Percentiles rank a stretch among this genome's conserved stretches.
Evolutionary conservation across 2,329 filamentous ascomycete genomes (phyloP).

Genomic region (Cordyceps farinosa): DNA sequence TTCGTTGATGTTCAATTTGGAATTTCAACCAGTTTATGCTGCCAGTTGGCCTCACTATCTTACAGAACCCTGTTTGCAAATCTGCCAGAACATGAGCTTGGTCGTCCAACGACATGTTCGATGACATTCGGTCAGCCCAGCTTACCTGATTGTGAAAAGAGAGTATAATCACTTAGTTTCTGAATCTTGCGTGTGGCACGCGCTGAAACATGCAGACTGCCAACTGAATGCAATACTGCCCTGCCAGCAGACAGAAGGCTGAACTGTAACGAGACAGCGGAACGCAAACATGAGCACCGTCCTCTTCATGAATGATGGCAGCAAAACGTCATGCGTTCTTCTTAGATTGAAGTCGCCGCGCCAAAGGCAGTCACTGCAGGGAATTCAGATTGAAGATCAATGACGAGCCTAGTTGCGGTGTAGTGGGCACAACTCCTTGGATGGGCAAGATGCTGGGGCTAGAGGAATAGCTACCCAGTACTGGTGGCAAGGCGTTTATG

Average conservation of each 20-base stretch:
- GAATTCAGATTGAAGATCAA: neutral
- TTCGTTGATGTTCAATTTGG: too few relatives aligned
- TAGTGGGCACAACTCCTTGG: neutral
- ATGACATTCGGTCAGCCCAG: neutral
- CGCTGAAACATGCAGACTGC: too few relatives aligned
- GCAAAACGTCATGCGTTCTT: neutral
- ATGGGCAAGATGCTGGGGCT: neutral
- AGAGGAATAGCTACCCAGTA: neutral
- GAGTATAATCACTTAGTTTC: neutral
- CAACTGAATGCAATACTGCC: neutral
- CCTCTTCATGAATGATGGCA: neutral
- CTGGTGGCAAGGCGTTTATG: neutral
- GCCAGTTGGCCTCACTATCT: neutral
- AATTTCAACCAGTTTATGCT: too few relatives aligned
- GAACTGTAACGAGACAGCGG: neutral
- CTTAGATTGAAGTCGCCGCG: neutral
- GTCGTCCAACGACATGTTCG: neutral
- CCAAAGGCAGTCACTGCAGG: neutral
- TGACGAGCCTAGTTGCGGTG: neutral
- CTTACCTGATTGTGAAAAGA: neutral
- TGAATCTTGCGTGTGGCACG: too few relatives aligned
- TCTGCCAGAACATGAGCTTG: neutral
- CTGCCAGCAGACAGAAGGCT: neutral
- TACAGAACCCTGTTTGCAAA: neutral
- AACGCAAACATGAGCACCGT: neutral